Evolutionary conservation across 2,329 filamentous ascomycete genomes (phyloP).

Genomic region (Arthrobotrys pseudoclavata): DNA sequence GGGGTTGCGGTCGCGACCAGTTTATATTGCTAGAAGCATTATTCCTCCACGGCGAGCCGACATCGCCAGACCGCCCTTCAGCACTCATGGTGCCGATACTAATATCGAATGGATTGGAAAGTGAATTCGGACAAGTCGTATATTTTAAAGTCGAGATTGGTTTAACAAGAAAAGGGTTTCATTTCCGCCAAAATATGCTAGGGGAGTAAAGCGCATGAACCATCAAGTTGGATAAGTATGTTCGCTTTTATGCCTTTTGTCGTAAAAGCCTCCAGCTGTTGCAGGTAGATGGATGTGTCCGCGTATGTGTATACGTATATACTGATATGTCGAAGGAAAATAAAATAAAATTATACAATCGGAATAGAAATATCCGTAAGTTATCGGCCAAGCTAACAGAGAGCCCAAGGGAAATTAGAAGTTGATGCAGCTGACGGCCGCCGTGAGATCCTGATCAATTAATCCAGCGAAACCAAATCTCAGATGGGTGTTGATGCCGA

Average conservation of each 20-base stretch:
- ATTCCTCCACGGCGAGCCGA: constrained; percentile 40
- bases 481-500: constrained; percentile 12
- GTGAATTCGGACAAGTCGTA: background rate
- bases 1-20: constrained; percentile 57
- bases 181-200: constrained; percentile 22
- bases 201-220: constrained; percentile 6
- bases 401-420: constrained; percentile 23
- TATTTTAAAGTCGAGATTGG: constrained; percentile 5
- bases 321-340: background rate
- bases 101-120: background rate
- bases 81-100: constrained; percentile 45
- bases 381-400: constrained; percentile 7
- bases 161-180: constrained; percentile 14
- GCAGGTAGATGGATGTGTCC: background rate
- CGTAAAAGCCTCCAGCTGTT: background rate
- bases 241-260: background rate
- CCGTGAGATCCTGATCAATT: constrained; percentile 28
- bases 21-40: constrained; percentile 30
- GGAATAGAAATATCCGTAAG: constrained; percentile 27
- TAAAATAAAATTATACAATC: constrained; percentile 4
- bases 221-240: background rate
- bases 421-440: constrained; percentile 28
- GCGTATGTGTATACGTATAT: constrained; percentile 2
- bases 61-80: constrained; percentile 39
- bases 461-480: constrained; percentile 33